Base-by-base conservation (phyloP, 2,329 filamentous ascomycete species). In the Aureobasidium sp. region DNA sequence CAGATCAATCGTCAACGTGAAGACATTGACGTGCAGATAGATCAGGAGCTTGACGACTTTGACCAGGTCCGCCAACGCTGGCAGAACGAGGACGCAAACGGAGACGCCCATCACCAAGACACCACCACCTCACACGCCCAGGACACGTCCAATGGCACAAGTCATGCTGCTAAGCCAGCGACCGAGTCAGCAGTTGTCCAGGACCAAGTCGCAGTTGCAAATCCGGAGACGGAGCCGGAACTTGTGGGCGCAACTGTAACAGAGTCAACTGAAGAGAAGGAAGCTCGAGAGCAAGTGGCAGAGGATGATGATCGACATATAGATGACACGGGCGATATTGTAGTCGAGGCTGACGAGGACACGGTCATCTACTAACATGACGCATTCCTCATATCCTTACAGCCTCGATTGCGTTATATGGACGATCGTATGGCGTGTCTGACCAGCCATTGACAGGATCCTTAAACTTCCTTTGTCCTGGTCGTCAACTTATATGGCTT, bases 321-420 rank as follows among this genome's bases (percentile, higher is more conserved):
- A 81, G 88, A 92, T 68, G 86, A 91, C 64, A 81, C 83, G 57
- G 88, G 85, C 59, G 89, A 92, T 69, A 86, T 93, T 61, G 81
- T 95, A 66, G 85, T 94, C 59, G 89, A 91, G 73, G 89, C 88
- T 60, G 90, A 91, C 63, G 91, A 97, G 77, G 91, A 96, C 69
- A 91, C 88, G 68, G 90, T 96, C 59, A 93, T 96, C 63, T 96
- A 96, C 77, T 96, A 78, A 82, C 49, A 34, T 44, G 53, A 27
- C 14, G 11, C 10, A 10, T 2, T 11, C 36, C 10, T 9, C 21
- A 4, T 29, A 4, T 2, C 42, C 14, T 45, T 13, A 11, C 5
- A 39, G 41, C 29, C 16, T 8, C 16, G 7, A 36, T n/a, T 9
- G n/a, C 30, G 30, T n/a, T 37, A 39, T 4, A 39, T 21, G 50